Conservation (phyloP, 2,329 filamentous ascomycete genomes). For the Magnaporthiopsis poae region DNA sequence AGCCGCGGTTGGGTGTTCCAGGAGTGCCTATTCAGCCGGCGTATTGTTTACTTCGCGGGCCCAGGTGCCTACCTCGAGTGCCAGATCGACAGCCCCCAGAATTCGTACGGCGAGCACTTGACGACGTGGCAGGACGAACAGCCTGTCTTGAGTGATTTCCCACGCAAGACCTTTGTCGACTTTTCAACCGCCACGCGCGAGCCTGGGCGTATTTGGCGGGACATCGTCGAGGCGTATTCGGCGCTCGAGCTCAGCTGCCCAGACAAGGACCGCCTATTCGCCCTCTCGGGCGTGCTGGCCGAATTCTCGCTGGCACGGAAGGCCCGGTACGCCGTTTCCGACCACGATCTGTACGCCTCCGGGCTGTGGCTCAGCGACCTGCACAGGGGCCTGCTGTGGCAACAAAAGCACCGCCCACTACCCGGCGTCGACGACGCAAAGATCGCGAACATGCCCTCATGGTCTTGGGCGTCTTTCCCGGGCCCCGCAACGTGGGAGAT, state of each 20-base stretch:
- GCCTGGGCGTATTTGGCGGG: conserved; percentile 1
- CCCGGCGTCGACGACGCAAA: too few species aligned
- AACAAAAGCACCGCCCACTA: too few species aligned
- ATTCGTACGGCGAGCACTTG: neutral
- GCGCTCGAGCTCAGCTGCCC: neutral
- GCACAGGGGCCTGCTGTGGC: too few species aligned
- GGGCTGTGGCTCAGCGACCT: too few species aligned
- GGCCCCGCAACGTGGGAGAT: too few species aligned
- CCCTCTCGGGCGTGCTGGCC: too few species aligned
- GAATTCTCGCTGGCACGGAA: too few species aligned
- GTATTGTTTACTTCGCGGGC: conserved; percentile 56
- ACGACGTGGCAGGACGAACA: neutral
- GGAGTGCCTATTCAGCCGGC: conserved; percentile 82
- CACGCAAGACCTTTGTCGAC: neutral
- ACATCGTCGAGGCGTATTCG: neutral
- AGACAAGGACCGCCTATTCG: neutral
- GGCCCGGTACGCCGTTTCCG: too few species aligned
- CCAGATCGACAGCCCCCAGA: neutral
- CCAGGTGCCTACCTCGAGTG: neutral
- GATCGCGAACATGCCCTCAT: too few species aligned
- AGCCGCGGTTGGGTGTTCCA: conserved; percentile 79
- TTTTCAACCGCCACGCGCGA: neutral
- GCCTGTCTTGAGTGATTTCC: neutral
- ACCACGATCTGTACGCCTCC: too few species aligned
- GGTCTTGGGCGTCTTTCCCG: too few species aligned